phyloP scores from a whole-genome alignment of 108 stramenopile species.

The Nannochloropsis gaditana region DNA sequence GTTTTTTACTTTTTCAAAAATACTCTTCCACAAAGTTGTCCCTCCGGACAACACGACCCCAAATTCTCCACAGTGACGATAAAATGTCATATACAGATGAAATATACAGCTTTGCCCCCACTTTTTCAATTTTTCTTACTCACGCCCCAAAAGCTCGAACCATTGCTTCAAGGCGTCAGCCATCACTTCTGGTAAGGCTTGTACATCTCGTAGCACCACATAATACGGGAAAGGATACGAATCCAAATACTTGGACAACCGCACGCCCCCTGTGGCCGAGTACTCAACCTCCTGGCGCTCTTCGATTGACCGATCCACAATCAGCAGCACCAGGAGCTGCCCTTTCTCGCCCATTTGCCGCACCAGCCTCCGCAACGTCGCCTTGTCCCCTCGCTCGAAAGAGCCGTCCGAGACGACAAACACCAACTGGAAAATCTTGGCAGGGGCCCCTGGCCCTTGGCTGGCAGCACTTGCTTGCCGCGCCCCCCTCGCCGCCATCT shows the following conservation, averaged over 20 bases:
- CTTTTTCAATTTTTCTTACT: neutral
- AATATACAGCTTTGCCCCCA: neutral
- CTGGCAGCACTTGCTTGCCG: neutral
- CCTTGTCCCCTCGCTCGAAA: conserved; percentile 82
- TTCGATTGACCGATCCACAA: conserved; percentile 64
- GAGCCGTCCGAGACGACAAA: conserved; percentile 92
- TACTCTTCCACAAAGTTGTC: too few species aligned
- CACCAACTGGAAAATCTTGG: conserved; percentile 60
- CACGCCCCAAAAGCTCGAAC: conserved; percentile 75
- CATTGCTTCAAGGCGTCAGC: conserved; percentile 93
- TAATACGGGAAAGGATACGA: conserved; percentile 98
- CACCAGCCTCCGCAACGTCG: conserved; percentile 67
- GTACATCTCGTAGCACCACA: conserved; percentile 76
- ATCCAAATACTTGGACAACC: conserved; percentile 79
- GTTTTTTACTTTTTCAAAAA: too few species aligned
- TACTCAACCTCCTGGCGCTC: conserved; percentile 23
- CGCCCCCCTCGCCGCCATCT: neutral
- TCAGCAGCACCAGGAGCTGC: conserved; percentile 84
- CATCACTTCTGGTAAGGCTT: conserved; percentile 81
- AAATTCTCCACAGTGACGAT: too few species aligned
- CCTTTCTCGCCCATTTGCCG: conserved; percentile 81
- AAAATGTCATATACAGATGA: too few species aligned
- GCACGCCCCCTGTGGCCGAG: neutral
- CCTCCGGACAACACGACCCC: too few species aligned
- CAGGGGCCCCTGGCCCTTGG: neutral